phyloP scores from a whole-genome alignment of 768 basidiomycete genomes.

The Arthromyces matolae region DNA sequence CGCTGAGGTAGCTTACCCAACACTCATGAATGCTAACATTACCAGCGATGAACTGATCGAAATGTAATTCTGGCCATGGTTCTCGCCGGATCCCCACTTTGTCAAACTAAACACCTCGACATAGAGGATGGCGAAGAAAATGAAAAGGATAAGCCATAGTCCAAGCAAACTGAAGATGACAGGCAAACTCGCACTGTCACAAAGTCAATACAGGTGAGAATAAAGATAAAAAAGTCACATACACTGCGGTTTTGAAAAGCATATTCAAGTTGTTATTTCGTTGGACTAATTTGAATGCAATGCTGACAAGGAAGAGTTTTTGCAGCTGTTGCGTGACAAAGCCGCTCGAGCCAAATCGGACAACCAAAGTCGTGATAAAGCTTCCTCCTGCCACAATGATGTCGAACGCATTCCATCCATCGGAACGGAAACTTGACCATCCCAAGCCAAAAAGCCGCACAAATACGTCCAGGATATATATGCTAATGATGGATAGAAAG shows the following conservation, averaged over 20 bases:
- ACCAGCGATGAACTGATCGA: slow-evolving; percentile 76
- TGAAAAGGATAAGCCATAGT: slow-evolving; percentile 86
- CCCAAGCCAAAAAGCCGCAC: slow-evolving; percentile 85
- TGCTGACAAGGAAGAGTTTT: slow-evolving; percentile 89
- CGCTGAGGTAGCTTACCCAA: slow-evolving; percentile 57
- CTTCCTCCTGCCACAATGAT: slow-evolving; percentile 76
- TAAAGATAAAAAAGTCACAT: slow-evolving; percentile 31
- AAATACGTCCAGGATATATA: slow-evolving; percentile 74
- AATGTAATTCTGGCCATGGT: slow-evolving; percentile 70
- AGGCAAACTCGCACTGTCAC: slow-evolving; percentile 73
- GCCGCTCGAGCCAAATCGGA: slow-evolving; percentile 49
- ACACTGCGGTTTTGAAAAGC: slow-evolving; percentile 95
- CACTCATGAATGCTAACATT: slow-evolving; percentile 90
- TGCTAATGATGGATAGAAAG: slow-evolving; percentile 66
- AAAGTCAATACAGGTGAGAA: slow-evolving; percentile 4
- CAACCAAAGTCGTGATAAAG: slow-evolving; percentile 76
- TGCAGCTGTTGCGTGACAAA: slow-evolving; percentile 66
- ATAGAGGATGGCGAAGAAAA: slow-evolving; percentile 87
- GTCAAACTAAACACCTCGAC: slow-evolving; percentile 91
- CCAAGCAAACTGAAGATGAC: slow-evolving; percentile 80
- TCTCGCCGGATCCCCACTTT: slow-evolving; percentile 74
- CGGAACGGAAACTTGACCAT: slow-evolving; percentile 76
- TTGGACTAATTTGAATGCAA: slow-evolving; percentile 93
- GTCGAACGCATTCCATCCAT: slow-evolving; percentile 95
- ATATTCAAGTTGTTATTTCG: slow-evolving; percentile 85